phyloP scores from a whole-genome alignment of 164 flowering plant genomes.

The Tetrastigma voinierianum region DNA sequence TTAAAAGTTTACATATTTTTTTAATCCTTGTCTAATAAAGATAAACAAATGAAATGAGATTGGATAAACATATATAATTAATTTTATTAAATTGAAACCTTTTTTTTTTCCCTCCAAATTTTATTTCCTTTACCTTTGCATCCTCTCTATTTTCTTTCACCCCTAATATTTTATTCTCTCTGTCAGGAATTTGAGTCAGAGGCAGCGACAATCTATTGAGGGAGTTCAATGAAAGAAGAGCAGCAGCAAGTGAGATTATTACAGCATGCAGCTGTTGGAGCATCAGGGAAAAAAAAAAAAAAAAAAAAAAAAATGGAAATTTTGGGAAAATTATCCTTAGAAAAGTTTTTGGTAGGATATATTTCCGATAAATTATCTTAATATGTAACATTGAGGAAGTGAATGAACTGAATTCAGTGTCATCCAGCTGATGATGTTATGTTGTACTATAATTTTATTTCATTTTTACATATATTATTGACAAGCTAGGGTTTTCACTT shows the following conservation, averaged over 20 bases:
- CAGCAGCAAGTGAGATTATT: slow-evolving; percentile 70
- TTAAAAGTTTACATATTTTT: too few relatives aligned
- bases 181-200: slow-evolving; percentile 74
- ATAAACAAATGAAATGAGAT: too few relatives aligned
- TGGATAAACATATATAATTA: too few relatives aligned
- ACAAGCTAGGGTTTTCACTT: neutral
- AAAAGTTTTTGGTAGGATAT: slow-evolving; percentile 22
- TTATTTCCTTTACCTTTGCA: too few relatives aligned
- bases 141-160: too few relatives aligned
- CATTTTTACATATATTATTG: neutral
- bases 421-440: neutral
- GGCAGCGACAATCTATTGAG: slow-evolving; percentile 77
- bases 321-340: neutral
- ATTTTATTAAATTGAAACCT: too few relatives aligned
- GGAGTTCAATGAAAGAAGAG: slow-evolving; percentile 91
- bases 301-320: neutral
- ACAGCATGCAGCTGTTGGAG: slow-evolving; percentile 60
- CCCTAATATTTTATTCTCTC: neutral
- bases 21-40: too few relatives aligned
- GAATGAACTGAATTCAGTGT: neutral
- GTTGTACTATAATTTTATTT: neutral
- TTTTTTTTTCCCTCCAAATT: too few relatives aligned
- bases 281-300: slow-evolving; percentile 28
- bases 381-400: too few relatives aligned
- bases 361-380: neutral